A percentile compares a stretch with the other conserved stretches of the same genome.
Conservation (phyloP, 805 yeast species). For the Alloascoidea hylecoeti region DNA sequence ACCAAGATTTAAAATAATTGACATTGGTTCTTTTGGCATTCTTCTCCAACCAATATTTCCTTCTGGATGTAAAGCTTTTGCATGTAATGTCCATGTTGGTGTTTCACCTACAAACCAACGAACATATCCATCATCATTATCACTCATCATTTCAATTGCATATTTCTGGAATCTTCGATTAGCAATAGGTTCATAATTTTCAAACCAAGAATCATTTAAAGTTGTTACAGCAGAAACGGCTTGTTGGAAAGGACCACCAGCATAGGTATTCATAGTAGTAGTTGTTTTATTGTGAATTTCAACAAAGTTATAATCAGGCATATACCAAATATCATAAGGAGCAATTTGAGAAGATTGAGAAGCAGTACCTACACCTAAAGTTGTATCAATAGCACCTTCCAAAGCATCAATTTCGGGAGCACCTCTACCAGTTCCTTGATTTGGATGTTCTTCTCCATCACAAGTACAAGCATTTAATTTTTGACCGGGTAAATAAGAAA, state of each 20-base stretch:
- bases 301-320: constrained; percentile 73
- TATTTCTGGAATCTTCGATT: constrained; percentile 48
- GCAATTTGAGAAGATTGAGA: constrained; percentile 91
- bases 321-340: constrained; percentile 90
- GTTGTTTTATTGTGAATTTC: constrained; percentile 55
- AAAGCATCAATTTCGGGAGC: constrained; percentile 91
- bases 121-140: constrained; percentile 56
- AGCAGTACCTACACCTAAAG: constrained; percentile 49
- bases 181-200: constrained; percentile 25
- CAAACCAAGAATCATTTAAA: constrained; percentile 70
- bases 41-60: constrained; percentile 82
- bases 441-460: constrained; percentile 76
- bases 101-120: constrained; percentile 78
- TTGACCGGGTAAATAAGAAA: constrained; percentile 80
- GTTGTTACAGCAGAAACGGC: constrained; percentile 79
- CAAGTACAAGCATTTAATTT: constrained; percentile 67
- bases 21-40: constrained; percentile 86
- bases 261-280: constrained; percentile 73
- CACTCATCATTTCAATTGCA: constrained; percentile 69
- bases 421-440: constrained; percentile 78
- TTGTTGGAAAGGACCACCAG: constrained; percentile 92
- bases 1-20: constrained; percentile 78
- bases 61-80: constrained; percentile 72
- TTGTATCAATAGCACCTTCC: constrained; percentile 61
- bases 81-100: constrained; percentile 62